Conservation (phyloP, 2,329 filamentous ascomycete genomes). For the Emmonsia crescens region DNA sequence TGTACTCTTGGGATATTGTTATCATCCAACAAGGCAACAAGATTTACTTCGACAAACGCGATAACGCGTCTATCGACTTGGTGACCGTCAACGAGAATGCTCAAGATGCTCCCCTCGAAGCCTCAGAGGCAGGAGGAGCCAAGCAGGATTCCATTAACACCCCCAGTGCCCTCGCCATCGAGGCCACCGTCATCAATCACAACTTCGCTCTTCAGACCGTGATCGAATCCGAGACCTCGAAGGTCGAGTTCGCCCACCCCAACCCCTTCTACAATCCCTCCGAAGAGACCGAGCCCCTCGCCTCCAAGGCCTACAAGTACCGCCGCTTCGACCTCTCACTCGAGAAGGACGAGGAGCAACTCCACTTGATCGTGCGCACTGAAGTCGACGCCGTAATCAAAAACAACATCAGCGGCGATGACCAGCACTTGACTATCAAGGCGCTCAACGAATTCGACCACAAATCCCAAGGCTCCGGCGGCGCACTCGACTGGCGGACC, state of each 20-base stretch:
- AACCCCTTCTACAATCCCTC: constrained; percentile 96
- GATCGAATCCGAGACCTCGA: constrained; percentile 63
- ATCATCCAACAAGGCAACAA: constrained; percentile 89
- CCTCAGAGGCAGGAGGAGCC: constrained; percentile 49
- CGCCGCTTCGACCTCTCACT: constrained; percentile 90
- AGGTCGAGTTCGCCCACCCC: constrained; percentile 72
- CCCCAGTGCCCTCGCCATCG: constrained; percentile 81
- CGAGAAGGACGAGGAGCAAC: constrained; percentile 79
- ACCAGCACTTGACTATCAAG: constrained; percentile 86
- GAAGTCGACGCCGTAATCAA: constrained; percentile 94
- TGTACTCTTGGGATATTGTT: constrained; percentile 97
- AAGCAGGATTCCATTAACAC: constrained; percentile 94
- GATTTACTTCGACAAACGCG: constrained; percentile 97
- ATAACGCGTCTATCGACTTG: constrained; percentile 88
- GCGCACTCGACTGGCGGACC: constrained; percentile 90
- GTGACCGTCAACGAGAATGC: constrained; percentile 99
- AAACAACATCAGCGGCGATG: constrained; percentile 82
- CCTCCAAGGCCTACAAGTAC: constrained; percentile 98
- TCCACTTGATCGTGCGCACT: constrained; percentile 85
- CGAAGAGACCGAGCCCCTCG: constrained; percentile 86
- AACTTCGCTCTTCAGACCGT: constrained; percentile 98
- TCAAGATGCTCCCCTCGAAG: constrained; percentile 83
- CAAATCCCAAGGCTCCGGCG: constrained; percentile 91
- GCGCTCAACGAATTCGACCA: constrained; percentile 98
- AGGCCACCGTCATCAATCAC: constrained; percentile 99